Percentiles rank a stretch among this genome's conserved stretches.
phyloP scores from a whole-genome alignment of 2,329 filamentous ascomycete species.

The Cladosporium sphaerospermum region DNA sequence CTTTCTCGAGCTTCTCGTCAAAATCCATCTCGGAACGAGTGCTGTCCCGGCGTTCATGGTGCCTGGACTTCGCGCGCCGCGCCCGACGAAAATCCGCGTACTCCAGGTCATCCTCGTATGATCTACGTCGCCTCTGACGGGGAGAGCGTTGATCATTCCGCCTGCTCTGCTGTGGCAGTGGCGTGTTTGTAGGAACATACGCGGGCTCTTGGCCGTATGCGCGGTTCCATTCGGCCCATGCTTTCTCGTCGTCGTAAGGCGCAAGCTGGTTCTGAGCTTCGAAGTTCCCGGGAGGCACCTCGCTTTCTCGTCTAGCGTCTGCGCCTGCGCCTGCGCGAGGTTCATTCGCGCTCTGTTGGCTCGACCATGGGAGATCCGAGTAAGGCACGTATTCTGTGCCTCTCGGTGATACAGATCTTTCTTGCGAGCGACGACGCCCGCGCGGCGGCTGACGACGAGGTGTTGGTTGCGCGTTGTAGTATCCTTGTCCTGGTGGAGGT shows the following conservation, averaged over 20 bases:
- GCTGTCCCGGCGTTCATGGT: constrained; percentile 38
- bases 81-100: constrained; percentile 41
- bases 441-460: background rate
- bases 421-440: background rate
- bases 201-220: constrained; percentile 5
- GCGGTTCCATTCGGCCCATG: constrained; percentile 11
- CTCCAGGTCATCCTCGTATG: constrained; percentile 27
- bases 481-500: constrained; percentile 8
- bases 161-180: constrained; percentile 33
- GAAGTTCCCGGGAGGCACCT: background rate
- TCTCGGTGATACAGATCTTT: background rate
- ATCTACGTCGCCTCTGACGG: background rate
- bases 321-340: background rate
- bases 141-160: background rate
- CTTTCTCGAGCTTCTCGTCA: background rate
- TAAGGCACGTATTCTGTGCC: background rate
- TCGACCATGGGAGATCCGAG: background rate
- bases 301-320: constrained; percentile 2
- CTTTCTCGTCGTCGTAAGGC: constrained; percentile 13
- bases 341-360: background rate
- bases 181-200: background rate
- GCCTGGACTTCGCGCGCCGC: constrained; percentile 52
- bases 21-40: constrained; percentile 44
- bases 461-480: constrained; percentile 2
- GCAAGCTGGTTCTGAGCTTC: constrained; percentile 4